Evolutionary conservation across 1,284 basidiomycete species (phyloP), one percentile per base, ranked within the genome.

Genomic region (Melampsora medusae): DNA sequence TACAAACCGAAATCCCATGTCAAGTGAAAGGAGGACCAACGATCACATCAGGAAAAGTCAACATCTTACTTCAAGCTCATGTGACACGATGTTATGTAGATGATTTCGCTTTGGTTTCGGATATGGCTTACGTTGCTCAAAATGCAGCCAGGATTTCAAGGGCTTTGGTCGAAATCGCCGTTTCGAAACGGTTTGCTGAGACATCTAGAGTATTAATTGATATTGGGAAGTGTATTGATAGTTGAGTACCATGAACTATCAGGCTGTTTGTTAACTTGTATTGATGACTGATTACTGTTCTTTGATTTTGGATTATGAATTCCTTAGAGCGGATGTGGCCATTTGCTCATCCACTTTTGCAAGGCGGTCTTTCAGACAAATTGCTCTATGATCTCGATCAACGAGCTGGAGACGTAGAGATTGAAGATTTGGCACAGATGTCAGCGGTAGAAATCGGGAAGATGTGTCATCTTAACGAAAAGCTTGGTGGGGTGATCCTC

Each of bases 81-180:
- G 93, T 99, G 78, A 97, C 93, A 31, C 86, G 87, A 69, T 87
- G 89, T 28, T 86, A 86, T 61, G 86, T 98, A 31, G 92, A 97
- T 78, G 97, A 99, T 84, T 99, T 98, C 82, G 97, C 97, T 10
- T 86, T 99, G 69, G 91, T 99, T 1, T 99, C 96, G 0, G 97
- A 99, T 82, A 91, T 90, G 80, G 93, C 90, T 4, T 99, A 97
- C 81, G 92, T 90, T 53, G 91, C 92, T 38, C 83, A 88, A 83
- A 99, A 99, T 81, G 92, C 91, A 7, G 94, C 92, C 7, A 91
- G 97, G 79, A 97, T 99, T 80, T 88, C 94, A 76, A 90, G 97
- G 25, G 92, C 96, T 19, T 86, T 99, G 7, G 87, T 98, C 19
- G 97, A 99, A 83, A 97, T 99, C 59, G 92, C 92, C 0, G 88